Base-by-base conservation (phyloP, 768 basidiomycete genomes). In the Kwoniella sp. region DNA sequence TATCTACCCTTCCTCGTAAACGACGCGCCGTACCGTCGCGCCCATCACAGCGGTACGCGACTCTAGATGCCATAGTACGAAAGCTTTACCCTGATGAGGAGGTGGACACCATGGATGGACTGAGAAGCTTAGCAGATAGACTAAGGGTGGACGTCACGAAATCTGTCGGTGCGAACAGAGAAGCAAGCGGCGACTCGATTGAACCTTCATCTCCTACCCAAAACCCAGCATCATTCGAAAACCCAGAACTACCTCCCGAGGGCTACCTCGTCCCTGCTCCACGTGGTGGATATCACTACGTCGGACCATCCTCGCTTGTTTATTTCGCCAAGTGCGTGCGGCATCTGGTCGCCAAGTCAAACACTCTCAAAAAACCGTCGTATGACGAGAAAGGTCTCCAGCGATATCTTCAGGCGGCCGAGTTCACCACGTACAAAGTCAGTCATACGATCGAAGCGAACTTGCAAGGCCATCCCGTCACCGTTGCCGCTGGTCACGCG, bases 361-460 rank as follows among this genome's bases (percentile, higher is more conserved):
- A 52, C n/a, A 52, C 27, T 6, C 51, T 26, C 27, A 52, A 52
- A 27, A 25, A 52, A 17, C 51, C 51, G 22, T 19, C 22, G 25
- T 52, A 26, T 24, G 51, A 52, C n/a, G 51, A 52, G 17, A 25
- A 5, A 17, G 51, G 51, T 5, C 27, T 52, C 10, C 26, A 22
- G 25, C 51, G 51, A 19, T 52, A 52, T 27, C 51, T 52, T 27
- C 51, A 52, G 27, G 51, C 51, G 13, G 26, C 51, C 24, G 51
- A 25, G 22, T 52, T 52, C 51, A 52, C 51, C 22, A 25, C 25
- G n/a, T 52, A 52, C 24, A 52, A 52, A 27, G 27, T 30, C 51
- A 52, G 51, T 52, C 51, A 52, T 27, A 52, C 51, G 10, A 52
- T 52, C 51, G 51, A 52, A 52, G 51, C 51, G 12, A 52, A 52